Percentiles rank a stretch among this genome's conserved stretches.
Conservation (phyloP, 192 early-diverging fungal species). For the Backusella mclennaniae region DNA sequence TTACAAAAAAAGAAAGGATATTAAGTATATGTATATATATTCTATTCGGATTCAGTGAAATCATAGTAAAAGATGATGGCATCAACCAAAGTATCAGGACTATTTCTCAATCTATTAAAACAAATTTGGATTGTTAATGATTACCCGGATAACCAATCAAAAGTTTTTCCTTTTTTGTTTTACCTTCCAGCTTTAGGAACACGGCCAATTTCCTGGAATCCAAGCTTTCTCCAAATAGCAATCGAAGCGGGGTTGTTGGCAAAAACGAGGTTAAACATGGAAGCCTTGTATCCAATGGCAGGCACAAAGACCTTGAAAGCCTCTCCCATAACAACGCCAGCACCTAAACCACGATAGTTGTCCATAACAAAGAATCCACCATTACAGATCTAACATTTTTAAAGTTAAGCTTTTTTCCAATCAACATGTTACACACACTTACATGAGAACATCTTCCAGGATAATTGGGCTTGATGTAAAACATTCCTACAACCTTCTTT, state of each 20-base stretch:
- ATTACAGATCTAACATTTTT: slow-evolving; percentile 61
- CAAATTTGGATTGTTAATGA: neutral
- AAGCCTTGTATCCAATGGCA: slow-evolving; percentile 65
- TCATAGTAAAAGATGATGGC: slow-evolving; percentile 79
- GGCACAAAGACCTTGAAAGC: slow-evolving; percentile 64
- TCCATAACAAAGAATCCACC: slow-evolving; percentile 67
- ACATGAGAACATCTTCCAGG: slow-evolving; percentile 62
- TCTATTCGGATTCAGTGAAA: slow-evolving; percentile 42
- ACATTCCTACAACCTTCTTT: slow-evolving; percentile 56
- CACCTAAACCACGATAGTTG: slow-evolving; percentile 48
- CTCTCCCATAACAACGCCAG: slow-evolving; percentile 60
- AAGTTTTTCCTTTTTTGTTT: neutral
- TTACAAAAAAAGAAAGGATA: neutral
- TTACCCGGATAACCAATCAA: neutral
- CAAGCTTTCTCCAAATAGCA: slow-evolving; percentile 58
- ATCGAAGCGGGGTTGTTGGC: slow-evolving; percentile 65
- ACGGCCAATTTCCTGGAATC: slow-evolving; percentile 67
- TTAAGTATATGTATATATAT: neutral
- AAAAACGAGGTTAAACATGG: slow-evolving; percentile 83
- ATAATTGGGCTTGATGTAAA: slow-evolving; percentile 82
- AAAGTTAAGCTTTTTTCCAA: neutral
- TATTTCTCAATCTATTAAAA: slow-evolving; percentile 32
- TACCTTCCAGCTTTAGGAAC: slow-evolving; percentile 66
- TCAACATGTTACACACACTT: neutral
- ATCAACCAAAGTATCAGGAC: slow-evolving; percentile 57